Percentiles rank a stretch among this genome's conserved stretches.
These are phyloP conservation scores for Marchantia polymorpha DNA, from an alignment of 225 moss, liverwort and hornwort species.

Conservation along the genomic window DNA sequence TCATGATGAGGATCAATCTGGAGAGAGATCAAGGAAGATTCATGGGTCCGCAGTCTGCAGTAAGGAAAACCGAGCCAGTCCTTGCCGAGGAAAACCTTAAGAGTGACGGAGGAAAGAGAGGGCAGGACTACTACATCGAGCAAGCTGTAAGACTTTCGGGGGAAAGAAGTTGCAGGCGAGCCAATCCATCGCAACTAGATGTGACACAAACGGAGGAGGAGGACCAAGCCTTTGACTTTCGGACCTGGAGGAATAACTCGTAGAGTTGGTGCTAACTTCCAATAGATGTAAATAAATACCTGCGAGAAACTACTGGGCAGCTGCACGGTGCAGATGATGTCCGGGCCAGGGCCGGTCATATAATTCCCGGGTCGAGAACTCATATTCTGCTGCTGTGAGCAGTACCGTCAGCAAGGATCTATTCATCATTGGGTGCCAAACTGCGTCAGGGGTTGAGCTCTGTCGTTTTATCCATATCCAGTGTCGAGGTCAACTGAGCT, in stretches of 20 bases:
- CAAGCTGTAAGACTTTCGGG: not conserved
- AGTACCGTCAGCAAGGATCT: not conserved
- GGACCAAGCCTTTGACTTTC: not conserved
- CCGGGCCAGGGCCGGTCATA: not conserved
- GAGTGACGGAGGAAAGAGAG: not conserved
- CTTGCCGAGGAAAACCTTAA: slow-evolving; percentile 1
- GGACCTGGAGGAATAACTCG: no score
- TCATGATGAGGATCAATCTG: not conserved
- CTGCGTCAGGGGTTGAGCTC: not conserved
- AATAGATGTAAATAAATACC: not conserved
- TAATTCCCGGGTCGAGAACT: not conserved
- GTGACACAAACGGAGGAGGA: not conserved
- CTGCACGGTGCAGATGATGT: not conserved
- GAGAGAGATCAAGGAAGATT: not conserved
- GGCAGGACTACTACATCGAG: not conserved
- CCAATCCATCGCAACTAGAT: not conserved
- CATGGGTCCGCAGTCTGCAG: not conserved
- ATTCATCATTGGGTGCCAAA: not conserved
- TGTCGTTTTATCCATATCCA: not conserved
- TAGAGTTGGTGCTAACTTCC: not conserved
- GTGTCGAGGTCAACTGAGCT: not conserved
- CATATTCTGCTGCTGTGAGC: not conserved
- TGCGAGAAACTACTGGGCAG: not conserved
- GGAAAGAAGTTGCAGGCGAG: not conserved
- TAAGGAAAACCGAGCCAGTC: not conserved